Evolutionary conservation across 768 basidiomycete genomes (phyloP), one percentile per base, ranked within the genome.

Genomic region (Russula ochroleuca): DNA sequence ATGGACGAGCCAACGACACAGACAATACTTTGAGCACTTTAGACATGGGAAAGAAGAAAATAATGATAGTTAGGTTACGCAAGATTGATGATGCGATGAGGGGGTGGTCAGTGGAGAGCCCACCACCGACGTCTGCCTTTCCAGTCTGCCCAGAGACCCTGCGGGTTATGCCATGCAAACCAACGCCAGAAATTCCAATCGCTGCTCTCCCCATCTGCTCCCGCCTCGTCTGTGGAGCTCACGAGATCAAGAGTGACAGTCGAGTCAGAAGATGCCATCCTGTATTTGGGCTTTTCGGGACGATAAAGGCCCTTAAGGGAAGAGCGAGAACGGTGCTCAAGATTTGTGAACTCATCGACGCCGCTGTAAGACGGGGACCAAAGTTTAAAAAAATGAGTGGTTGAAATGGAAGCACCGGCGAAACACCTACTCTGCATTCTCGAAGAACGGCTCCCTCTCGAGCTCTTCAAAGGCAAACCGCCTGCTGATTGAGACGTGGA

Each of bases 101-200:
- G 17, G 31, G 21, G 17, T 15, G 38, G 4, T 57, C 35, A 65
- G 11, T 65, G 55, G 28, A 61, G 41, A 13, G 63, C 63, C 64
- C 64, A 67, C 63, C 64, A 65, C 33, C 64, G 63, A 56, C 59
- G 54, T 23, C 51, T 45, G 21, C 59, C 59, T 47, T 59, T 58
- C 65, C 67, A 68, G 33, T 59, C 62, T 5, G 58, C 66, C 65
- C 67, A 68, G 53, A 68, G 55, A 25, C 67, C 67, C 41, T 61
- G 61, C 0, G 65, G 65, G 21, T 66, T 68, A 37, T 67, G 57
- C 67, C 67, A 68, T 28, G 67, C 67, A 47, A 68, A 68, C 65
- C 61, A 63, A 21, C 61, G 61, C 65, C 65, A 68, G 52, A 67
- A 55, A 25, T 54, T n/a, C 61, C 66, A 61, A 41, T 59, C 59